These are phyloP conservation scores for Sporothrix pallida DNA, from an alignment of 2,329 filamentous ascomycete species.

Conservation along the genomic window DNA sequence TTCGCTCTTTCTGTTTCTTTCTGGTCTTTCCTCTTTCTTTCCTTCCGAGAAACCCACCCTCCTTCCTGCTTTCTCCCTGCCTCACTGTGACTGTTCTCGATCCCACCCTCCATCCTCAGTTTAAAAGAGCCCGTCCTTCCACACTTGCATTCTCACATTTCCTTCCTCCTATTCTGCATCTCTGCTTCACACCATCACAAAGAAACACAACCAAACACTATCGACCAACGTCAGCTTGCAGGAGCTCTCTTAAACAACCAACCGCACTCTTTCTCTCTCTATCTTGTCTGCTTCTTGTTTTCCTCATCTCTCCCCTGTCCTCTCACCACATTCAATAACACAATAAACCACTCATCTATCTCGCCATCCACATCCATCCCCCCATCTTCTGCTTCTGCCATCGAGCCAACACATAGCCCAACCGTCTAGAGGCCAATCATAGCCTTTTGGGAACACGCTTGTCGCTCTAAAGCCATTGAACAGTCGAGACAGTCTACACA, in stretches of 20 bases:
- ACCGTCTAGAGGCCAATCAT: slow-evolving; percentile 25
- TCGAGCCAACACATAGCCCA: slow-evolving; percentile 23
- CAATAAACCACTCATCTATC: slow-evolving; percentile 14
- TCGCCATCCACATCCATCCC: slow-evolving; percentile 13
- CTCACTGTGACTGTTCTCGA: slow-evolving; percentile 9
- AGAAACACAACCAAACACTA: slow-evolving; percentile 9
- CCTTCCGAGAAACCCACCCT: background rate
- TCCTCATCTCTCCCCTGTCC: background rate
- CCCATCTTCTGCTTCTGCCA: slow-evolving; percentile 21
- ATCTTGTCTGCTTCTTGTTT: background rate
- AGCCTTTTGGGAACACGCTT: slow-evolving; percentile 6
- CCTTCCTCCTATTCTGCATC: slow-evolving; percentile 12
- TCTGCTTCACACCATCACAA: slow-evolving; percentile 29
- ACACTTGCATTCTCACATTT: slow-evolving; percentile 17
- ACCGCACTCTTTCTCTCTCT: background rate
- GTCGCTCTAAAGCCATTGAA: background rate
- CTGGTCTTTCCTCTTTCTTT: background rate
- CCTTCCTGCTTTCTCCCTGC: background rate
- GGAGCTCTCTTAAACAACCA: slow-evolving; percentile 10
- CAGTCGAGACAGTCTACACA: background rate
- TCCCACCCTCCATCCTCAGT: background rate
- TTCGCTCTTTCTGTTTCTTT: background rate
- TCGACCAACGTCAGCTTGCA: slow-evolving; percentile 25
- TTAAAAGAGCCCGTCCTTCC: slow-evolving; percentile 26
- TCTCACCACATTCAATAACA: background rate